Conservation (phyloP, 139 green algal genomes). For the Dunaliella primolecta region DNA sequence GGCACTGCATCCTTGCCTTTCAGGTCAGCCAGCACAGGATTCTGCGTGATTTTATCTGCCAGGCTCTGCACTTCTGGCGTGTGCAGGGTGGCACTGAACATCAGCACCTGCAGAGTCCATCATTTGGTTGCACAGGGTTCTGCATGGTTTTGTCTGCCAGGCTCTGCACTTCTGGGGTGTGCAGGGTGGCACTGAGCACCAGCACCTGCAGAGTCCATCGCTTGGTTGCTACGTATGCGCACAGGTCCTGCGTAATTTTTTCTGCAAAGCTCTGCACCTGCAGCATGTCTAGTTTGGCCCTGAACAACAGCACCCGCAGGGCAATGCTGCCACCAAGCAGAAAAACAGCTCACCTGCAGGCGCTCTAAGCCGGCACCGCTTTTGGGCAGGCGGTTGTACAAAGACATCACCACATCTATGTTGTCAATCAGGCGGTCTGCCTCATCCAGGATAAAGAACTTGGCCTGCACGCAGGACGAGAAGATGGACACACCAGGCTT, state of each 20-base stretch:
- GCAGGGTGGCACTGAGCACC: slow-evolving; percentile 83
- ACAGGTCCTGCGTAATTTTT: slow-evolving; percentile 69
- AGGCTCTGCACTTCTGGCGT: slow-evolving; percentile 61
- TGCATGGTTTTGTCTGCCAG: slow-evolving; percentile 62
- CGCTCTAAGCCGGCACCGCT: slow-evolving; percentile 42
- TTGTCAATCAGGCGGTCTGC: slow-evolving; percentile 79
- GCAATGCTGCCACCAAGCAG: neutral
- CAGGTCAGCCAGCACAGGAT: slow-evolving; percentile 76
- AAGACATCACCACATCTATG: slow-evolving; percentile 56
- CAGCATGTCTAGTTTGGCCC: slow-evolving; percentile 74
- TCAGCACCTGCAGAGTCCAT: slow-evolving; percentile 52
- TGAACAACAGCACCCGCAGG: slow-evolving; percentile 71
- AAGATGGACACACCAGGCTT: neutral
- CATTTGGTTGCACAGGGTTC: slow-evolving; percentile 67
- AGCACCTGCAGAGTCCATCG: slow-evolving; percentile 54
- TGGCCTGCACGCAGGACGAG: slow-evolving; percentile 15
- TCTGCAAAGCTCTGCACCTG: slow-evolving; percentile 58
- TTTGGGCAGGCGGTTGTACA: slow-evolving; percentile 70
- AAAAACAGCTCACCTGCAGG: slow-evolving; percentile 48
- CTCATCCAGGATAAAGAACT: slow-evolving; percentile 85
- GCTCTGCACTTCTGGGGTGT: slow-evolving; percentile 63
- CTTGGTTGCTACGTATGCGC: no score
- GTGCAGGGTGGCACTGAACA: slow-evolving; percentile 87
- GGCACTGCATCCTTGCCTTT: slow-evolving; percentile 75
- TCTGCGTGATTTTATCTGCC: slow-evolving; percentile 59